phyloP scores from a whole-genome alignment of 352 stramenopile genomes.

The Phytophthora cryptogea region DNA sequence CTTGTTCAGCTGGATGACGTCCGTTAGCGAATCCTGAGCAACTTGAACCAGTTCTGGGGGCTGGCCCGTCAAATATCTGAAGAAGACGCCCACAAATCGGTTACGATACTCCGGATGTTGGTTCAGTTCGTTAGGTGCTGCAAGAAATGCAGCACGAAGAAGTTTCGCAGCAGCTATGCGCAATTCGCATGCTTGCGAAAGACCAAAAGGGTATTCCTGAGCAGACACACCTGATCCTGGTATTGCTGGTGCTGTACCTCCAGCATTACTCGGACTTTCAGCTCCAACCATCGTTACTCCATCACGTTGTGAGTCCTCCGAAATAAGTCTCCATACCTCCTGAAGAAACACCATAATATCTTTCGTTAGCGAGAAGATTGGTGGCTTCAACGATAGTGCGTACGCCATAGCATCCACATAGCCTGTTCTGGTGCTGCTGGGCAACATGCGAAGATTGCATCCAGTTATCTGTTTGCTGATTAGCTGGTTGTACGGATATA shows the following conservation, averaged over 20 bases:
- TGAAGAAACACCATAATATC: slow-evolving; percentile 86
- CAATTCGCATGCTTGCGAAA: slow-evolving; percentile 81
- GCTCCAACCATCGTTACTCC: slow-evolving; percentile 29
- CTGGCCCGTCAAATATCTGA: slow-evolving; percentile 88
- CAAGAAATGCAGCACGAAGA: slow-evolving; percentile 85
- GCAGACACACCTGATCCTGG: slow-evolving; percentile 53
- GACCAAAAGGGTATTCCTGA: slow-evolving; percentile 87
- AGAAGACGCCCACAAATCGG: slow-evolving; percentile 90
- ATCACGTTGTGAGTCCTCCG: slow-evolving; percentile 58
- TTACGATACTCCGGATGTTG: slow-evolving; percentile 85
- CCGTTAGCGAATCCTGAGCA: slow-evolving; percentile 80
- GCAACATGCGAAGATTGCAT: slow-evolving; percentile 74
- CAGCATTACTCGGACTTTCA: slow-evolving; percentile 31
- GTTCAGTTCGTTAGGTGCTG: slow-evolving; percentile 83
- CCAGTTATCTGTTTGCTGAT: slow-evolving; percentile 88
- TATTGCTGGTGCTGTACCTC: slow-evolving; percentile 29
- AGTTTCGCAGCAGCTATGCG: slow-evolving; percentile 89
- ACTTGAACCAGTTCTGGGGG: slow-evolving; percentile 81
- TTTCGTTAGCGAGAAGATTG: slow-evolving; percentile 85
- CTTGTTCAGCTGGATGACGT: slow-evolving; percentile 88
- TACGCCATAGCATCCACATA: slow-evolving; percentile 90
- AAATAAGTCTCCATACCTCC: slow-evolving; percentile 86
- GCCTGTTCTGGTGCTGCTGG: slow-evolving; percentile 67
- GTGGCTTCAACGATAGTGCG: slow-evolving; percentile 67
- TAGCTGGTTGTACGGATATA: slow-evolving; percentile 85